phyloP scores from a whole-genome alignment of 108 stramenopile genomes.

The Nitzschia inconspicua region DNA sequence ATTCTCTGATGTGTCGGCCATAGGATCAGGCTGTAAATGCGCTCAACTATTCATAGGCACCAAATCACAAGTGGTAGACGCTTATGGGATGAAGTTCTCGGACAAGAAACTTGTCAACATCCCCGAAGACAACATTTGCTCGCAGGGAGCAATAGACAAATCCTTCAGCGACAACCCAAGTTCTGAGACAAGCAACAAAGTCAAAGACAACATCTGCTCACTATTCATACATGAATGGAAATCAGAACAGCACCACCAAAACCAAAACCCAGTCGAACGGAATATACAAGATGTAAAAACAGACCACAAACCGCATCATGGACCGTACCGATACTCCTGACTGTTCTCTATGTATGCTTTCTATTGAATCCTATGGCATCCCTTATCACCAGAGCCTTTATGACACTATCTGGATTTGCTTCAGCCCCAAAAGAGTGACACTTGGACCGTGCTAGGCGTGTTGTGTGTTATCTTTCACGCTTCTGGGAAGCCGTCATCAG shows the following conservation, averaged over 20 bases:
- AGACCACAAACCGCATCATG: slow-evolving; percentile 3
- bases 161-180: slow-evolving; percentile 6
- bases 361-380: slow-evolving; percentile 21
- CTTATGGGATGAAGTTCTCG: background rate
- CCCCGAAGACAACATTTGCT: slow-evolving; percentile 23
- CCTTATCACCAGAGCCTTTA: slow-evolving; percentile 17
- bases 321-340: slow-evolving; percentile 20
- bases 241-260: slow-evolving; percentile 22
- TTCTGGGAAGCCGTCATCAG: slow-evolving; percentile 13
- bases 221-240: slow-evolving; percentile 17
- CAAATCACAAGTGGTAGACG: background rate
- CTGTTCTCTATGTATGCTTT: background rate
- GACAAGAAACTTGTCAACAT: slow-evolving; percentile 8
- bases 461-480: slow-evolving; percentile 19
- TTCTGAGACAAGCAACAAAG: slow-evolving; percentile 6
- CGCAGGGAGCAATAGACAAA: slow-evolving; percentile 11
- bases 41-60: slow-evolving; percentile 9
- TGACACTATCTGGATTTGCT: slow-evolving; percentile 21
- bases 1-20: slow-evolving; percentile 19
- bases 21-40: slow-evolving; percentile 3
- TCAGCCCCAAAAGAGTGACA: slow-evolving; percentile 17
- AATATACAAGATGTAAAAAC: slow-evolving; percentile 15
- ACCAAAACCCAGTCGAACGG: slow-evolving; percentile 34
- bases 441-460: slow-evolving; percentile 16
- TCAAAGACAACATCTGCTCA: slow-evolving; percentile 16